Conservation (phyloP, 129 eudicot genomes). For the Ambrosia trifida region DNA sequence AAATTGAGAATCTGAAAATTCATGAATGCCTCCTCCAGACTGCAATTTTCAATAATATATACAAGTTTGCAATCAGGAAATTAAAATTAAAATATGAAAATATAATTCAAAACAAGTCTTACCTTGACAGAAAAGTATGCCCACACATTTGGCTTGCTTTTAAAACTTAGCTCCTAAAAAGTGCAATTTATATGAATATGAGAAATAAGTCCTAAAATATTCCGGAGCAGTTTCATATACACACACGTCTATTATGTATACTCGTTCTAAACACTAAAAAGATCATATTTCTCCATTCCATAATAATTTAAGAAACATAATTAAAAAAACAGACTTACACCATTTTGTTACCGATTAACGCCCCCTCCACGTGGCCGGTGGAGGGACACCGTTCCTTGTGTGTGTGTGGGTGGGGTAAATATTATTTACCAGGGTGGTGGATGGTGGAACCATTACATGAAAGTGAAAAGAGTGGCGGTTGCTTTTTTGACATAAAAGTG, state of each 20-base stretch:
- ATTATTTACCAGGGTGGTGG: too few relatives aligned
- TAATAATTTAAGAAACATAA: background rate
- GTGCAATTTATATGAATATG: slow-evolving; percentile 16
- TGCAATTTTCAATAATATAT: slow-evolving; percentile 41
- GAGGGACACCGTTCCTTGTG: too few relatives aligned
- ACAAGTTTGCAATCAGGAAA: background rate
- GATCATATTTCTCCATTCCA: background rate
- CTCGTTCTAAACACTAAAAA: background rate
- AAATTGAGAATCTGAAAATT: slow-evolving; percentile 98
- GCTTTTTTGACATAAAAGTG: too few relatives aligned
- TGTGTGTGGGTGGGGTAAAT: too few relatives aligned
- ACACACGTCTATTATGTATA: background rate
- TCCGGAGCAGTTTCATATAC: background rate
- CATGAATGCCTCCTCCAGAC: slow-evolving; percentile 99
- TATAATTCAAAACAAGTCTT: slow-evolving; percentile 2
- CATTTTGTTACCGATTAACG: background rate
- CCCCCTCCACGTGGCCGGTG: too few relatives aligned
- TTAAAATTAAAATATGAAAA: background rate
- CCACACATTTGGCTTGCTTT: slow-evolving; percentile 99
- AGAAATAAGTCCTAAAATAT: background rate
- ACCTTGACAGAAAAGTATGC: slow-evolving; percentile 99
- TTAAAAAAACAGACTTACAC: background rate
- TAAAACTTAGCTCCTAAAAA: slow-evolving; percentile 83
- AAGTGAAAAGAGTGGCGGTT: too few relatives aligned
- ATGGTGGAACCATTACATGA: too few relatives aligned